These are phyloP conservation scores for Mycena olivaceomarginata DNA, from an alignment of 768 basidiomycete species.

Conservation along the genomic window DNA sequence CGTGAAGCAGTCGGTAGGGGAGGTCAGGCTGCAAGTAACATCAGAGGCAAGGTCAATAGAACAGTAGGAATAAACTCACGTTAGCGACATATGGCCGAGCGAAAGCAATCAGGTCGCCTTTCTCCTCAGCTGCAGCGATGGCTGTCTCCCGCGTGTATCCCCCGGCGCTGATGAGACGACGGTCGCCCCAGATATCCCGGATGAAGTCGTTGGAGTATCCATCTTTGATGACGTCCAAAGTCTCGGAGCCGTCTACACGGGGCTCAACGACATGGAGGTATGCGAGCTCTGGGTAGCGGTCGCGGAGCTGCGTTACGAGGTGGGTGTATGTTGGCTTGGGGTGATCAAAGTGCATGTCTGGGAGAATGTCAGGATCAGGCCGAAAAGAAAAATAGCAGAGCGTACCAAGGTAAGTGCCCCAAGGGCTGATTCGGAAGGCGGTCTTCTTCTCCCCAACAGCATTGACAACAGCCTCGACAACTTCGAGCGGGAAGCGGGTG, in stretches of 20 bases:
- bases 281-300: neutral
- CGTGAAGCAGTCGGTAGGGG: slow-evolving; percentile 31
- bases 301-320: slow-evolving; percentile 59
- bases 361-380: slow-evolving; percentile 15
- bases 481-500: neutral
- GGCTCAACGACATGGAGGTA: slow-evolving; percentile 6
- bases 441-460: slow-evolving; percentile 53
- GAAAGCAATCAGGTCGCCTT: slow-evolving; percentile 56
- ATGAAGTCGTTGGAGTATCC: slow-evolving; percentile 33
- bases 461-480: neutral
- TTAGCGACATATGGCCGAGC: slow-evolving; percentile 61
- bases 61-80: slow-evolving; percentile 49
- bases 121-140: slow-evolving; percentile 51
- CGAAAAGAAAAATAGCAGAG: neutral
- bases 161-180: slow-evolving; percentile 42
- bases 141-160: slow-evolving; percentile 56
- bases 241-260: slow-evolving; percentile 39
- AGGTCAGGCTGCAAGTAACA: slow-evolving; percentile 55
- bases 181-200: neutral
- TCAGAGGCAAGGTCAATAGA: neutral
- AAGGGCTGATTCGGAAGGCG: slow-evolving; percentile 66
- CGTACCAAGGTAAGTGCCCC: slow-evolving; percentile 45
- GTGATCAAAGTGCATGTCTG: slow-evolving; percentile 62
- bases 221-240: neutral
- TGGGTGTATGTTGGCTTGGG: slow-evolving; percentile 66